These are phyloP conservation scores for Ramaria sp. DNA, from an alignment of 768 basidiomycete genomes.

Conservation along the genomic window DNA sequence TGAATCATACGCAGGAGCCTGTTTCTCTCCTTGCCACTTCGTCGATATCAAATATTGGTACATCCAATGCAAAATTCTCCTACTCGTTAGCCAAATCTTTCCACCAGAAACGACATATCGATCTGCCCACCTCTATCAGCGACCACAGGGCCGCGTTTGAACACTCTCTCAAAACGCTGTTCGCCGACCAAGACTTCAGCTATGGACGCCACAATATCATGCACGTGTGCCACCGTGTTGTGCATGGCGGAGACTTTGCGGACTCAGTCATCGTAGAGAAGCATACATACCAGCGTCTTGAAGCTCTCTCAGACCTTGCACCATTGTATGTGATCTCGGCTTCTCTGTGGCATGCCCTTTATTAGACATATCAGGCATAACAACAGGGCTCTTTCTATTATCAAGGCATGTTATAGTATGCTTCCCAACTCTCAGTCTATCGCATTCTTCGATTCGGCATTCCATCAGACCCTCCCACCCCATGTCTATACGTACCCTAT, in stretches of 20 bases:
- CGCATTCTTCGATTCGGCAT: constrained; percentile 83
- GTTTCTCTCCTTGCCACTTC: constrained; percentile 37
- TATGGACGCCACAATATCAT: constrained; percentile 28
- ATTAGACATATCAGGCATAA: constrained; percentile 37
- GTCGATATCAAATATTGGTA: constrained; percentile 40
- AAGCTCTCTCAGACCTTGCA: constrained; percentile 66
- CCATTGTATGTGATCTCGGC: constrained; percentile 45
- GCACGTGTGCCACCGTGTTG: constrained; percentile 67
- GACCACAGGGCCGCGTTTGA: constrained; percentile 56
- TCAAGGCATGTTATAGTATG: constrained; percentile 44
- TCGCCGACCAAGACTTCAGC: constrained; percentile 2
- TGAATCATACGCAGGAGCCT: constrained; percentile 20
- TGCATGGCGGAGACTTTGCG: constrained; percentile 78
- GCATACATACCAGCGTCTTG: constrained; percentile 61
- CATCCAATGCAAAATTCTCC: constrained; percentile 41
- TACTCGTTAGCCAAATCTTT: constrained; percentile 21
- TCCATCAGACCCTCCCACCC: constrained; percentile 64
- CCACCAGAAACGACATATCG: constrained; percentile 8
- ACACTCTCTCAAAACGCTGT: constrained; percentile 42
- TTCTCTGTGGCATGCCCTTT: constrained; percentile 4
- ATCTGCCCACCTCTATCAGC: constrained; percentile 26
- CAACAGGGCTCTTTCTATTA: constrained; percentile 47
- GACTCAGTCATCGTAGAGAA: constrained; percentile 58
- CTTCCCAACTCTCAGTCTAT: constrained; percentile 64
- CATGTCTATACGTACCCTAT: constrained; percentile 78